Base-by-base conservation (phyloP, 78 protist species). In the Dictyostelium capitatum region DNA sequence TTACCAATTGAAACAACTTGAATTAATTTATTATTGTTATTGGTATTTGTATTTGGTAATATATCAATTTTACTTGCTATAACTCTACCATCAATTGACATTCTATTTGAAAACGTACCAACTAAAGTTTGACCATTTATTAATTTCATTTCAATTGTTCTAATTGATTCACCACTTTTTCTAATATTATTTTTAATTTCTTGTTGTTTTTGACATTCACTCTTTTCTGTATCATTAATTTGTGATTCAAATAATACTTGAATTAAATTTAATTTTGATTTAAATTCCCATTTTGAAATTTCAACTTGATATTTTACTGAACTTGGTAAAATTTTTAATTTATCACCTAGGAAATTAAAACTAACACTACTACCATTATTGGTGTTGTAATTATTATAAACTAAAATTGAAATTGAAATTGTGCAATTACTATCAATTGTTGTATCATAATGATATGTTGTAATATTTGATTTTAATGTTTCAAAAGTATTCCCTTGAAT, bases 71-170 rank as follows among this genome's bases (percentile, higher is more conserved):
- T 37, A 41, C 57, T 83, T 11, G 46, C 1, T 2, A 20, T 0
- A 3, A 70, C 37, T 57, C 75, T 72, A 84, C 47, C 57, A 84
- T 84, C 92, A 0, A 84, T 19, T 1, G 53, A n/a, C 69, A 70
- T 50, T 15, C 92, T 50, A 84, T 73, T 48, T 8, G 92, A 84
- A 41, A 84, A 84, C 6, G 43, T 73, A 20, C 75, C 92, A 23
- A 54, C 79, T 37, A 84, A 59, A 1, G 70, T 37, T 20, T 23
- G 37, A 46, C 72, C 83, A 69, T 30, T 62, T 32, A 17, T 15
- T 19, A 73, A 30, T 46, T 32, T 73, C 19, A 48, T 37, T 46
- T 77, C 64, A 20, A 37, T n/a, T 30, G 23, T 72, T 77, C 64
- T 77, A 72, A 72, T 72, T 37, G 79, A 23, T 7, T 72, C 57